These are phyloP conservation scores for Diaporthe velutina DNA, from an alignment of 2,329 filamentous ascomycete species.

Conservation along the genomic window DNA sequence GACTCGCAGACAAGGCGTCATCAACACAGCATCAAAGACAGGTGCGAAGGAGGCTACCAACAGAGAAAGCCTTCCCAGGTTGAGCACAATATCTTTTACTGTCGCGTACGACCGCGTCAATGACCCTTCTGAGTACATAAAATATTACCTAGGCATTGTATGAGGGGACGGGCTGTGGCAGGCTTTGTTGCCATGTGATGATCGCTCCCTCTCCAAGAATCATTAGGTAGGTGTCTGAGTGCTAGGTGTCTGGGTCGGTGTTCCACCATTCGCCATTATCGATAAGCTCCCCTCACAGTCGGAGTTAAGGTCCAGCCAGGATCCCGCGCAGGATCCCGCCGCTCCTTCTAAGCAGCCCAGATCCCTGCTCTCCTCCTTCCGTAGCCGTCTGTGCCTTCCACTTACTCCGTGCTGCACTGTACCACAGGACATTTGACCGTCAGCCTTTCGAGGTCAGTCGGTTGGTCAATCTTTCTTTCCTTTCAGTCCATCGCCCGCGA, in stretches of 20 bases:
- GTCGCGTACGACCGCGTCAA: not conserved
- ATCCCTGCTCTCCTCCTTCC: slow-evolving; percentile 17
- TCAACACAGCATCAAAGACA: not conserved
- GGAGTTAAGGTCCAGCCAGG: slow-evolving; percentile 8
- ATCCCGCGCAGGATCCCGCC: not conserved
- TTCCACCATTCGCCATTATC: not conserved
- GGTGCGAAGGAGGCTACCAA: not conserved
- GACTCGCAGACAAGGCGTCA: slow-evolving; percentile 3
- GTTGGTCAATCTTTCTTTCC: slow-evolving; percentile 13
- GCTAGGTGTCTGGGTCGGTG: not conserved
- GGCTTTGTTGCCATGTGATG: slow-evolving; percentile 7
- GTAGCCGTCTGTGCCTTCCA: slow-evolving; percentile 7
- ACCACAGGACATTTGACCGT: not conserved
- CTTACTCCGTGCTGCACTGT: slow-evolving; percentile 1
- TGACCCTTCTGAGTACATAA: not conserved
- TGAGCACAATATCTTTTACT: not conserved
- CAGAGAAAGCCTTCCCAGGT: not conserved
- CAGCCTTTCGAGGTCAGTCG: not conserved
- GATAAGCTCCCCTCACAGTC: slow-evolving; percentile 11
- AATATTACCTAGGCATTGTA: not conserved
- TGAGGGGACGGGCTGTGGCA: not conserved
- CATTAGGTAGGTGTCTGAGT: not conserved
- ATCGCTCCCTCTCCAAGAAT: not conserved
- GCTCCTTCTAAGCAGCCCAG: not conserved
- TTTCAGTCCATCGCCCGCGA: not conserved